A percentile compares a stretch with the other conserved stretches of the same genome.
phyloP scores from a whole-genome alignment of 1,284 basidiomycete genomes.

The Leccinum ambiguum region DNA sequence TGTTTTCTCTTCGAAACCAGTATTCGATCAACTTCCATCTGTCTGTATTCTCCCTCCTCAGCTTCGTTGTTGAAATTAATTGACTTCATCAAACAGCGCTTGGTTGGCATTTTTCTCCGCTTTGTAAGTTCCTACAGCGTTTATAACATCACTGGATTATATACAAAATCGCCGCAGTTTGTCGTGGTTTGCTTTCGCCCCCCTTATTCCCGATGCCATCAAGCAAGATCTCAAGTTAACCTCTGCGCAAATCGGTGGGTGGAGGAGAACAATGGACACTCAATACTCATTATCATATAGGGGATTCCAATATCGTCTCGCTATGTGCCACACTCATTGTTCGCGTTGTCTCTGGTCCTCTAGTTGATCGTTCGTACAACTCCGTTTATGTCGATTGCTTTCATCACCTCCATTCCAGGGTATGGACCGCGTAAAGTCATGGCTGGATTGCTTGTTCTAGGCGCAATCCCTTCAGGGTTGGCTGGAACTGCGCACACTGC shows the following conservation, averaged over 20 bases:
- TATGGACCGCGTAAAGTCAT: constrained; percentile 64
- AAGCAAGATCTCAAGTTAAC: constrained; percentile 55
- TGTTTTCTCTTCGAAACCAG: constrained; percentile 52
- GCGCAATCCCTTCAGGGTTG: constrained; percentile 64
- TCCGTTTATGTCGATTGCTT: constrained; percentile 2
- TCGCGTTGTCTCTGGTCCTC: constrained; percentile 53
- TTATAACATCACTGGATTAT: not conserved
- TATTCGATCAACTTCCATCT: constrained; percentile 56
- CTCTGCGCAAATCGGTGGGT: constrained; percentile 41
- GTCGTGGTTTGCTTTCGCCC: constrained; percentile 69
- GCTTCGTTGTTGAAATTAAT: not conserved
- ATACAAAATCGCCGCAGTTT: constrained; percentile 35
- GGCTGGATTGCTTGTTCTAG: constrained; percentile 55
- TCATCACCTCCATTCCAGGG: constrained; percentile 20
- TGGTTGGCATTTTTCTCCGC: constrained; percentile 50
- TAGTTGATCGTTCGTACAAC: constrained; percentile 48
- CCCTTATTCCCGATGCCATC: constrained; percentile 61
- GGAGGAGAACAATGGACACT: not conserved
- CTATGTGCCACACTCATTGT: constrained; percentile 55
- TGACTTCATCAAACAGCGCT: constrained; percentile 30
- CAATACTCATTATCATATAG: constrained; percentile 19
- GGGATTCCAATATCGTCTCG: constrained; percentile 61
- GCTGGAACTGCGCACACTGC: constrained; percentile 52
- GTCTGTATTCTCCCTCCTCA: constrained; percentile 21
- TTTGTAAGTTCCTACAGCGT: constrained; percentile 26